Evolutionary conservation across 2,329 filamentous ascomycete species (phyloP), one percentile per base, ranked within the genome.

Genomic region (Zymoseptoria tritici): DNA sequence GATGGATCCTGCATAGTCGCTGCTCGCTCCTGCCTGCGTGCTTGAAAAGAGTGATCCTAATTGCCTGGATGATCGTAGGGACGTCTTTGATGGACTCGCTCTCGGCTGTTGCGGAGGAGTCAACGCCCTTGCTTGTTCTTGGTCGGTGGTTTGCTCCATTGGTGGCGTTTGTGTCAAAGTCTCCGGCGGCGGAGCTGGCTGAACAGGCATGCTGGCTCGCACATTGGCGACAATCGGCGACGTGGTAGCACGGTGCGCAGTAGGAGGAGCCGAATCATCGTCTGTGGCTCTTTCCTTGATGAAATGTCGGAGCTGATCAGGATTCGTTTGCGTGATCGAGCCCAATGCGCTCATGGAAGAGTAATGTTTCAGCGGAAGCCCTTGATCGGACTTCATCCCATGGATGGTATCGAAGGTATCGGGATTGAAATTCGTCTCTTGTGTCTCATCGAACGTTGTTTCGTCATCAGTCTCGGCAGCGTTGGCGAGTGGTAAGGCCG

Each of bases 391-490:
- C 52, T 61, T 51, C 42, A 59, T 52, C 5, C 59, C 60, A 16
- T 57, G 57, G 21, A 62, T 56, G 9, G 58, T 55, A n/a, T 58
- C 46, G 16, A 61, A 58, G 9, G 62, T 58, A 24, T 55, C 57
- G 3, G 67, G 63, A 26, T 65, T 60, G 55, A 65, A 62, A 13
- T 61, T 63, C 9, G 64, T 68, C 29, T 68, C 68, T 29, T 56
- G 56, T 4, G 62, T 61, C 56, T 68, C 67, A 54, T 69, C 65
- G 54, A 70, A 69, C 24, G 64, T 62, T 11, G 67, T 67, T 52
- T 68, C 66, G 53, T 69, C 63, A 29, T 66, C 58, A 16, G 16
- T 53, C 22, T 53, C 51, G 51, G 19, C 21, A n/a, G 16, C 19
- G 2, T 53, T 61, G 58, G 51, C 61, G 63, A 58, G 54, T 61